Evolutionary conservation across 495 filamentous ascomycete species (phyloP).

Genomic region (Penicillium atrosanguineum): DNA sequence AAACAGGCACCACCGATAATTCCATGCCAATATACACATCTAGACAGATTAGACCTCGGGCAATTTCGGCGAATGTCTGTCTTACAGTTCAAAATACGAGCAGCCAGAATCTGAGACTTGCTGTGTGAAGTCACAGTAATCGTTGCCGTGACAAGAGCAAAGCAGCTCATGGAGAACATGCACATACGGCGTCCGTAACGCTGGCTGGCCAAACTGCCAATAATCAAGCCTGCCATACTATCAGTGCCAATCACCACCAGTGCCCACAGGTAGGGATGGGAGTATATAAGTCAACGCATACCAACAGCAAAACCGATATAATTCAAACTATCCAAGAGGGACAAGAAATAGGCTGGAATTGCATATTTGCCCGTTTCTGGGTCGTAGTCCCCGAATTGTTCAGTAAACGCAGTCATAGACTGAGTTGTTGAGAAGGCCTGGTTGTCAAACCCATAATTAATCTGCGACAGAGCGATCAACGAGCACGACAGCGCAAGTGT

Average conservation of each 20-base stretch:
- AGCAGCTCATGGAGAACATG: slow-evolving; percentile 30
- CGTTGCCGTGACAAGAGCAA: slow-evolving; percentile 23
- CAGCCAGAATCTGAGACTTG: slow-evolving; percentile 25
- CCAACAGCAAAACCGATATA: slow-evolving; percentile 30
- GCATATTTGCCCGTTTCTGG: slow-evolving; percentile 14
- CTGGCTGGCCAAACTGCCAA: slow-evolving; percentile 23
- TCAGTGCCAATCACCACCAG: too few relatives aligned
- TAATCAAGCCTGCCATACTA: slow-evolving; percentile 6
- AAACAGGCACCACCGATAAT: slow-evolving; percentile 20
- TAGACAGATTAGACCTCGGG: too few relatives aligned
- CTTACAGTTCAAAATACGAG: slow-evolving; percentile 26
- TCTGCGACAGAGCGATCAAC: slow-evolving; percentile 24
- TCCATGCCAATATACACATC: slow-evolving; percentile 33
- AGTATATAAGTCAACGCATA: too few relatives aligned
- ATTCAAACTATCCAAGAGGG: slow-evolving; percentile 29
- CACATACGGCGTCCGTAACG: slow-evolving; percentile 25
- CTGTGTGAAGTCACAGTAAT: slow-evolving; percentile 20
- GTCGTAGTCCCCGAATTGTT: slow-evolving; percentile 27
- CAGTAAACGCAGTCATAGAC: slow-evolving; percentile 26
- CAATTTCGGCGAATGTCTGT: too few relatives aligned
- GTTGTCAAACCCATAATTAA: slow-evolving; percentile 36
- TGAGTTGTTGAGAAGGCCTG: slow-evolving; percentile 25
- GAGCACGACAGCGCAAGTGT: neutral
- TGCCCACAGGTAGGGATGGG: too few relatives aligned
- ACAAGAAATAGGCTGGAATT: slow-evolving; percentile 23